Conservation (phyloP, 208 protist species). For the Trichomonas tenax region DNA sequence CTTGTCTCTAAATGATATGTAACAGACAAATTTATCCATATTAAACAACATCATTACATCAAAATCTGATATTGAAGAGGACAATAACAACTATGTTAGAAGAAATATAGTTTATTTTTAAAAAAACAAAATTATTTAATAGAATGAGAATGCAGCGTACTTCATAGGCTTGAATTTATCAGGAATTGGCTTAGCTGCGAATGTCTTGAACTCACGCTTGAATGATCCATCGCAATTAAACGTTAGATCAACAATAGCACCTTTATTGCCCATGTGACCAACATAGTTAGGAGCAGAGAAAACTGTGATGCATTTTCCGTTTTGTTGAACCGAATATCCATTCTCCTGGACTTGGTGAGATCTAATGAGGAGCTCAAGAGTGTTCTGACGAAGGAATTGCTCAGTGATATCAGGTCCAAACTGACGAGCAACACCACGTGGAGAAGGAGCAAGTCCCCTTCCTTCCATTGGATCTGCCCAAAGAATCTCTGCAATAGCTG, state of each 20-base stretch:
- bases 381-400: slow-evolving; percentile 37
- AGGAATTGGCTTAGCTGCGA: background rate
- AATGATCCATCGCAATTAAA: background rate
- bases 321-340: slow-evolving; percentile 33
- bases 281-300: slow-evolving; percentile 36
- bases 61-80: no score
- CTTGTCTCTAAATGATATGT: no score
- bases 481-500: background rate
- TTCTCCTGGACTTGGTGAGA: slow-evolving; percentile 44
- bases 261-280: slow-evolving; percentile 18
- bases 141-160: background rate
- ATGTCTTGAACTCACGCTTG: background rate
- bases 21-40: no score
- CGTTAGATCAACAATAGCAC: slow-evolving; percentile 61
- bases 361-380: slow-evolving; percentile 37
- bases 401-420: slow-evolving; percentile 45
- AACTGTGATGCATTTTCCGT: slow-evolving; percentile 37
- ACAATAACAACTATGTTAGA: no score
- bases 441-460: slow-evolving; percentile 23
- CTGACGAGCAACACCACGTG: slow-evolving; percentile 26
- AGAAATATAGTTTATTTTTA: no score
- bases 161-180: background rate
- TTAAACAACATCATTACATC: no score
- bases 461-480: slow-evolving; percentile 30
- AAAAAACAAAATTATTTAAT: background rate